Evolutionary conservation across 1,284 basidiomycete species (phyloP), one percentile per base, ranked within the genome.

Genomic region (Moesziomyces sp.): DNA sequence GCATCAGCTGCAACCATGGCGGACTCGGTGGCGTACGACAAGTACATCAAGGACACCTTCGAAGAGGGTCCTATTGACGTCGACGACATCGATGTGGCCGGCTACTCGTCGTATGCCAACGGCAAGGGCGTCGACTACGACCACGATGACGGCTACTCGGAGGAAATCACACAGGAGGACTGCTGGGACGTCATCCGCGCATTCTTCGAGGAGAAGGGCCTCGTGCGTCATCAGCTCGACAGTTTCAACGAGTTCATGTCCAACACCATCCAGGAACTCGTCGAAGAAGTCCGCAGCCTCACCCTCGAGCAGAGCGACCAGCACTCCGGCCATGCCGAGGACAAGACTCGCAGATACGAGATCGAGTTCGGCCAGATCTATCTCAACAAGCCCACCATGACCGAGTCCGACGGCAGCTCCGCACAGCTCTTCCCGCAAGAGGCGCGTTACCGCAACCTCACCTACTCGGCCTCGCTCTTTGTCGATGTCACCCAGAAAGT

Each of bases 191-290:
- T 83, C 52, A 98, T 99, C 81, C 92, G 93, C 67, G 91, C 93
- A 79, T 99, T 97, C 87, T 99, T 99, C 85, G 91, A 93, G 70
- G 92, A 95, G 85, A 97, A 97, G 85, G 96, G 96, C 86, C 91
- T 99, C 64, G 97, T 99, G 60, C 90, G 94, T 57, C 97, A 99
- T 85, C 96, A 99, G 85, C 89, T 99, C 59, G 94, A 97, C 87
- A 96, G 93, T 30, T 99, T 97, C 86, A 95, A 99, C 85, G 97
- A 99, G 86, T 99, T 99, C 83, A 93, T 99, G 51, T 93, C 96
- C 85, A 98, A 97, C 83, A 98, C 95, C n/a, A 97, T 99, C 92
- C 96, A 99, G 86, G 96, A 99, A 85, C 88, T 99, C 35, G 95
- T 99, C 38, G 96, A 99, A 83, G 97, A 99, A 86, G 94, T 93